Base-by-base conservation (phyloP, 2,329 filamentous ascomycete genomes). In the Elsinoe necatrix region DNA sequence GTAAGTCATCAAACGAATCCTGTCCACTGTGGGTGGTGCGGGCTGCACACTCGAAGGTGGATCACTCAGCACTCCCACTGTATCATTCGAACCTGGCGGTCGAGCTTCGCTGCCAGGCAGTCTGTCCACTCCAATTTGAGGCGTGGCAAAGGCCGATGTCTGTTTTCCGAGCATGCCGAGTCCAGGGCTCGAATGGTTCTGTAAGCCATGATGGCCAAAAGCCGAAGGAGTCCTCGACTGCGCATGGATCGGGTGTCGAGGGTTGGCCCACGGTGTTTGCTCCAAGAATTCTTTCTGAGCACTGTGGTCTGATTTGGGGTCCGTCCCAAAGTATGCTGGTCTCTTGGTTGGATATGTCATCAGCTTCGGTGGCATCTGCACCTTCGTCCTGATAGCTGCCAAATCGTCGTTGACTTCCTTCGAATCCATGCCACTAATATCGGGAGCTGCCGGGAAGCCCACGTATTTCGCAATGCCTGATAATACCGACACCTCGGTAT, bases 401-500 rank as follows among this genome's bases (percentile, higher is more conserved):
- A 97, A 76, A 72, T 98, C 93, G 51, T 92, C 86, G 56, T 95
- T 89, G 47, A 93, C 73, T 66, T 96, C 89, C 9, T 80, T 76
- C 20, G 80, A 71, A 35, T 85, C 84, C 23, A 88, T 87, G 41
- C 87, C 80, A 58, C 78, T 78, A 72, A 98, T 85, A 31, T 87
- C 80, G 18, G 93, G 93, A n/a, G 91, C 93, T 29, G 92, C 91
- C 34, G 93, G 93, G 72, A 98, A 98, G 21, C 93, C 93, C 66
- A 95, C 85, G 69, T 96, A 91, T 72, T 96, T 97, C 34, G 92
- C 91, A 54, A 97, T 79, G 35, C 92, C 92, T 4, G 91, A 85
- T 57, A 98, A 75, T 25, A 96, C 83, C 0, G 91, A 95, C 3
- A 98, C 91, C 69, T 98, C 93, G 62, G 86, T 87, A 69, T 95